phyloP scores from a whole-genome alignment of 2,329 filamentous ascomycete genomes.

The Aspergillus novofumigatus region DNA sequence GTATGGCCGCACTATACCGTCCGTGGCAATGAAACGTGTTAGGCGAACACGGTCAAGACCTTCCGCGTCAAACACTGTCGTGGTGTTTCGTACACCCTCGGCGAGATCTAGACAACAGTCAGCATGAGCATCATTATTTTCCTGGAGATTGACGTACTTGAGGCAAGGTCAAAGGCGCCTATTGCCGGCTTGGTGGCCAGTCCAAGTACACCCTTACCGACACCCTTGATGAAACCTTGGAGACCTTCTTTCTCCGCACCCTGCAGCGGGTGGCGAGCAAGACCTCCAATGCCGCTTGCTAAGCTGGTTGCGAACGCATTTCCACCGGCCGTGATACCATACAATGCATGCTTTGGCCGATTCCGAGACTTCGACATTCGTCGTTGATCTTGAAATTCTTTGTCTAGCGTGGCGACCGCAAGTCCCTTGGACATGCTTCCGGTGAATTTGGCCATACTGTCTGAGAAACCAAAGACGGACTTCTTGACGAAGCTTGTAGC shows the following conservation, averaged over 20 bases:
- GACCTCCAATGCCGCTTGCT: slow-evolving; percentile 86
- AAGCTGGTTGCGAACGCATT: slow-evolving; percentile 92
- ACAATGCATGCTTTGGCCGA: slow-evolving; percentile 92
- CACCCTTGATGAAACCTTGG: slow-evolving; percentile 92
- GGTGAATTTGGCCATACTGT: slow-evolving; percentile 96
- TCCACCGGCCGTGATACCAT: slow-evolving; percentile 90
- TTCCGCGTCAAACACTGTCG: slow-evolving; percentile 92
- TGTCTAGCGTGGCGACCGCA: slow-evolving; percentile 91
- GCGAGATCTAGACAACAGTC: slow-evolving; percentile 60
- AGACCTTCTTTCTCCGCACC: slow-evolving; percentile 94
- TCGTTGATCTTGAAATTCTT: slow-evolving; percentile 95
- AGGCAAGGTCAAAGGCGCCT: slow-evolving; percentile 92
- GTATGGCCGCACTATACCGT: slow-evolving; percentile 92
- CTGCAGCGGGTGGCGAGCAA: slow-evolving; percentile 89
- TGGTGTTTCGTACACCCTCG: slow-evolving; percentile 97
- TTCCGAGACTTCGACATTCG: slow-evolving; percentile 92
- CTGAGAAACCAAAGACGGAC: slow-evolving; percentile 93
- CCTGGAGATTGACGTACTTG: slow-evolving; percentile 48
- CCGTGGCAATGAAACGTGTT: slow-evolving; percentile 83
- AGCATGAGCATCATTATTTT: slow-evolving; percentile 1
- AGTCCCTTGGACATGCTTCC: slow-evolving; percentile 96
- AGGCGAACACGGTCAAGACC: slow-evolving; percentile 93
- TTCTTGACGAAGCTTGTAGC: slow-evolving; percentile 98
- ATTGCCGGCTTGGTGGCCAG: slow-evolving; percentile 97
- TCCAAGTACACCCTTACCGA: slow-evolving; percentile 90